Percentiles rank a stretch among this genome's conserved stretches.
These are phyloP conservation scores for Rubus idaeus DNA, from an alignment of 306 rosid species.

Conservation along the genomic window DNA sequence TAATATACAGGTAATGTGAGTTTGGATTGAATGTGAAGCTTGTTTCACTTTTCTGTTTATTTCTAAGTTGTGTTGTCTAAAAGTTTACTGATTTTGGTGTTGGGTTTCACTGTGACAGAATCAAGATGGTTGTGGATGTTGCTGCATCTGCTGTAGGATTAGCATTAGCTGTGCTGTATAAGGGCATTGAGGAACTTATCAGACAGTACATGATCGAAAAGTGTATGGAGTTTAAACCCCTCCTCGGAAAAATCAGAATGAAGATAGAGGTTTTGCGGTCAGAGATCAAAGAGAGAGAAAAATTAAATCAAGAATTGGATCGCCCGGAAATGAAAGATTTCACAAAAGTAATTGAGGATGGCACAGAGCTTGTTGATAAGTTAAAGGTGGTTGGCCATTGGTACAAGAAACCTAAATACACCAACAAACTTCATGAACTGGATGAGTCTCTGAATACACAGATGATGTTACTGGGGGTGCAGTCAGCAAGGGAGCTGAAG, in stretches of 20 bases:
- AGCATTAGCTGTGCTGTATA: background rate
- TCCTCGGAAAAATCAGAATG: background rate
- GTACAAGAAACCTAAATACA: no score
- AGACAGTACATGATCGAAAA: background rate
- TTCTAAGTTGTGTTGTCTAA: no score
- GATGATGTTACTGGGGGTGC: no score
- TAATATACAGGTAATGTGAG: no score
- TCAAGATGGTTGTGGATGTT: no score
- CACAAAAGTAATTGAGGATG: background rate
- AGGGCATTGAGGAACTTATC: background rate
- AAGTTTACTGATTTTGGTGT: no score
- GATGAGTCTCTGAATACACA: no score
- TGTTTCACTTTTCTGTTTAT: no score
- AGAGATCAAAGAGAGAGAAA: background rate
- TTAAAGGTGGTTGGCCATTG: background rate
- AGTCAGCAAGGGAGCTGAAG: no score
- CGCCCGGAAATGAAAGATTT: background rate
- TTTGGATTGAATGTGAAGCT: no score
- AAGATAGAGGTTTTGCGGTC: background rate
- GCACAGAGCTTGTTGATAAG: background rate
- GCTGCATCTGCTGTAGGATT: background rate
- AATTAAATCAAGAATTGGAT: background rate
- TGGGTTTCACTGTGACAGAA: no score
- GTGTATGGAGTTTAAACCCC: background rate
- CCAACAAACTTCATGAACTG: no score